Evolutionary conservation across 352 stramenopile genomes (phyloP), one percentile per base, ranked within the genome.

Genomic region (Pythium brachiatum): DNA sequence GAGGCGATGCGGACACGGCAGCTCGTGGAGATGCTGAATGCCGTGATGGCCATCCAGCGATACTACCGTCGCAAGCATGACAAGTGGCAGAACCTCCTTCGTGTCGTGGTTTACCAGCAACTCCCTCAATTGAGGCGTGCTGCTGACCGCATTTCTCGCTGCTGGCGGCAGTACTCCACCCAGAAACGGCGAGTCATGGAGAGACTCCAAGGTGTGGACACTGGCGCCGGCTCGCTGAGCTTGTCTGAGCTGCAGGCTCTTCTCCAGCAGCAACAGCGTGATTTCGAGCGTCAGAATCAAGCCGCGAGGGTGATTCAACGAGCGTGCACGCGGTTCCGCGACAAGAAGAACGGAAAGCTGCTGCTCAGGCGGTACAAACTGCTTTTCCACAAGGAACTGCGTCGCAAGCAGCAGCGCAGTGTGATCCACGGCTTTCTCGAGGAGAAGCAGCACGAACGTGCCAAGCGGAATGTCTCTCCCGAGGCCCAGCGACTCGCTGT

Each of bases 401-500:
- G 68, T n/a, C 67, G 73, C 50, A 69, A 70, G 36, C 62, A 81
- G 39, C 78, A 89, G 55, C 76, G 80, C 1, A 41, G 53, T n/a
- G 58, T 89, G 26, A 81, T 89, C 34, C 80, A 88, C 66, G 64
- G 62, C 9, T 88, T 69, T 18, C 57, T 89, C 26, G 51, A 73
- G 29, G 78, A 86, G 46, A 66, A 75, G 52, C 61, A 65, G 31
- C 56, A 75, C n/a, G 60, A 68, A 15, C 75, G 69, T n/a, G 53
- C 36, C n/a, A 75, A 63, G 43, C 57, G 55, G 38, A 64, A 44
- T 1, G 36, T 44, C 36, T 4, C 36, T 44, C 21, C 36, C 36
- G 13, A 13, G n/a, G n/a, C n/a, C n/a, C n/a, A n/a, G n/a, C n/a
- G n/a, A n/a, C n/a, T n/a, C n/a, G n/a, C n/a, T n/a, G n/a, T n/a